Conservation (phyloP, 805 yeast species). For the Yamadazyma sp. region DNA sequence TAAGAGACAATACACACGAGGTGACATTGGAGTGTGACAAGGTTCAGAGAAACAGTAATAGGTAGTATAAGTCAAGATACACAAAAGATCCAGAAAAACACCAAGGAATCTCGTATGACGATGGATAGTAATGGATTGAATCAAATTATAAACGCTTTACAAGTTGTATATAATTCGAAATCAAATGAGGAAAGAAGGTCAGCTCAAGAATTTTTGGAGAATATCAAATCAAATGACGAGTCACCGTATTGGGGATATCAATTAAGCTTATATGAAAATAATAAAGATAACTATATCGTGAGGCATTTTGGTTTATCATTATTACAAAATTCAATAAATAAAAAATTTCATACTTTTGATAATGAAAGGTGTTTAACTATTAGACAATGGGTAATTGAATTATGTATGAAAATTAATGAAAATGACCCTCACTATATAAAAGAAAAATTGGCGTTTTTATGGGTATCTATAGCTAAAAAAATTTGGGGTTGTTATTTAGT, state of each 20-base stretch:
- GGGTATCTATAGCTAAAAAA: slow-evolving; percentile 90
- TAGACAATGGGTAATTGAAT: slow-evolving; percentile 80
- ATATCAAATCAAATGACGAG: slow-evolving; percentile 71
- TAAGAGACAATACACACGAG: too few relatives aligned
- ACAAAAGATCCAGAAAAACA: too few relatives aligned
- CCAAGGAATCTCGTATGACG: background rate
- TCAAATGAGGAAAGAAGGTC: slow-evolving; percentile 56
- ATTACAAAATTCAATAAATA: slow-evolving; percentile 66
- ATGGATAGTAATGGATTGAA: slow-evolving; percentile 47
- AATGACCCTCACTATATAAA: slow-evolving; percentile 85
- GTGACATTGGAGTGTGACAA: too few relatives aligned
- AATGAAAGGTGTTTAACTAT: slow-evolving; percentile 60
- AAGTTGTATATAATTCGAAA: slow-evolving; percentile 64
- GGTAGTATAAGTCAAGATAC: too few relatives aligned
- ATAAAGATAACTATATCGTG: slow-evolving; percentile 60
- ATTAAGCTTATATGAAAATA: slow-evolving; percentile 62
- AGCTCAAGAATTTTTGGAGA: slow-evolving; percentile 67
- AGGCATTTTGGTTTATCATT: slow-evolving; percentile 88
- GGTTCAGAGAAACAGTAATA: too few relatives aligned
- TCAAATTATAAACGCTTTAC: slow-evolving; percentile 77
- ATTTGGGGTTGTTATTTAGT: slow-evolving; percentile 81
- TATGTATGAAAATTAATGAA: slow-evolving; percentile 56
- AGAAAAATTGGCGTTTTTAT: slow-evolving; percentile 83
- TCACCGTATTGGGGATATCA: slow-evolving; percentile 93
- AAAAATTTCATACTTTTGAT: slow-evolving; percentile 54